These are phyloP conservation scores for Crassisporium funariophilum DNA, from an alignment of 768 basidiomycete species.

Conservation along the genomic window DNA sequence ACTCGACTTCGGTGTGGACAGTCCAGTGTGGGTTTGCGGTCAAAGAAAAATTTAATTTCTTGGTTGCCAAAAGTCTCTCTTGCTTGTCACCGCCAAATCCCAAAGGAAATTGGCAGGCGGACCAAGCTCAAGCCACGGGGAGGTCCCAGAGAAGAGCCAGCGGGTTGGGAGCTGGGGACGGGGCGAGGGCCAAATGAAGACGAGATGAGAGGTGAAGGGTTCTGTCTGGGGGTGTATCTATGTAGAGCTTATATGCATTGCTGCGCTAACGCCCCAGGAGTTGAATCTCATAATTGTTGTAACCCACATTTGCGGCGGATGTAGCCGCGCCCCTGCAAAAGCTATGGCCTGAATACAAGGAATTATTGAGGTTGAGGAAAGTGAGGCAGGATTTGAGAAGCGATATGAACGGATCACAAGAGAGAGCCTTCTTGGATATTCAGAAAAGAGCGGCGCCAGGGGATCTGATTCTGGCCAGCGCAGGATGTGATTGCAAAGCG, in stretches of 20 bases:
- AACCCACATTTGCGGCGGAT: constrained; percentile 30
- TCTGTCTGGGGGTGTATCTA: constrained; percentile 25
- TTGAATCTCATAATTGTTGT: constrained; percentile 37
- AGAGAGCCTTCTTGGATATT: constrained; percentile 5
- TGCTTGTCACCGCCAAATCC: too few species aligned
- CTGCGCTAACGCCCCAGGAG: constrained; percentile 38
- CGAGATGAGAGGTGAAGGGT: constrained; percentile 32
- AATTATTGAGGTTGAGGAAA: constrained; percentile 13
- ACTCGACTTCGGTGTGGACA: too few species aligned
- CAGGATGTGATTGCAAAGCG: not conserved
- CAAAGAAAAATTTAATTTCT: too few species aligned
- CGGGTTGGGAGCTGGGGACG: not conserved
- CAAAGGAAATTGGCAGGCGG: too few species aligned
- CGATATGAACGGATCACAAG: constrained; percentile 16
- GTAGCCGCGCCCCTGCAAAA: constrained; percentile 31
- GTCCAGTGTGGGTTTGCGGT: too few species aligned
- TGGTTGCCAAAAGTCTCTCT: too few species aligned
- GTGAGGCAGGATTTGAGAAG: constrained; percentile 9
- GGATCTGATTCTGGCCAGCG: not conserved
- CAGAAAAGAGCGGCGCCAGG: constrained; percentile 16
- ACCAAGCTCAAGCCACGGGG: constrained; percentile 5
- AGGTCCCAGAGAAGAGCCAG: not conserved
- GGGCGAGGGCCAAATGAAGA: constrained; percentile 27
- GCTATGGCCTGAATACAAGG: constrained; percentile 28
- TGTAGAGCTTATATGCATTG: constrained; percentile 40